phyloP scores from a whole-genome alignment of 2,329 filamentous ascomycete species.

The Monilinia fructicola region DNA sequence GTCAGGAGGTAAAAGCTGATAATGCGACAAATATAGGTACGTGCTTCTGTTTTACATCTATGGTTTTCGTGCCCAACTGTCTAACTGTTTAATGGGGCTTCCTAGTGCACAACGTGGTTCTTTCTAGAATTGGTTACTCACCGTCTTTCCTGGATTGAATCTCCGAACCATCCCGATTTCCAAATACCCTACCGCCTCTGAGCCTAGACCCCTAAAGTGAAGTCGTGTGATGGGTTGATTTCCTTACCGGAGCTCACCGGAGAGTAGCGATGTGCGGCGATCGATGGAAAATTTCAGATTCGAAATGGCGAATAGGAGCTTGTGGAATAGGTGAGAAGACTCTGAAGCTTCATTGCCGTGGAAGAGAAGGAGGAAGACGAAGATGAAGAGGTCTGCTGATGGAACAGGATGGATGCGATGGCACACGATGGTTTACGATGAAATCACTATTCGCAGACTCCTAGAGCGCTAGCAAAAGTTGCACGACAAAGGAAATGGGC shows the following conservation, averaged over 20 bases:
- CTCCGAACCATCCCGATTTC: background rate
- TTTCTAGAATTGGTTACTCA: background rate
- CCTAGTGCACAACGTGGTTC: background rate
- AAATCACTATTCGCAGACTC: background rate
- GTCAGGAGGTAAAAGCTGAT: background rate
- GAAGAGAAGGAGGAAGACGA: background rate
- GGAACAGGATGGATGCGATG: background rate
- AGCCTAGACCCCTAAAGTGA: background rate
- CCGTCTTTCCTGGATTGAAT: background rate
- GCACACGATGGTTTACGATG: background rate
- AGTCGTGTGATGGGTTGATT: background rate
- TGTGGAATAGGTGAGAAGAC: background rate
- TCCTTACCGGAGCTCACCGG: background rate
- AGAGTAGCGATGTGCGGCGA: background rate
- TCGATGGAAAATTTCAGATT: background rate
- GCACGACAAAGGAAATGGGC: background rate
- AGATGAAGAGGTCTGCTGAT: background rate
- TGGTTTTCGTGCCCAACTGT: background rate
- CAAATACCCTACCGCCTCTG: background rate
- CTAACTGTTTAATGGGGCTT: background rate
- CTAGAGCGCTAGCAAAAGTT: background rate
- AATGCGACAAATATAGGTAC: conserved; percentile 7
- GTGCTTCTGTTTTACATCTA: conserved; percentile 9
- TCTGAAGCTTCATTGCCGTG: background rate
- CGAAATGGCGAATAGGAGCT: background rate